A percentile compares a stretch with the other conserved stretches of the same genome.
Evolutionary conservation across 1,139 yeast genomes (phyloP).

Genomic region (Nakaseomyces nivariensis): DNA sequence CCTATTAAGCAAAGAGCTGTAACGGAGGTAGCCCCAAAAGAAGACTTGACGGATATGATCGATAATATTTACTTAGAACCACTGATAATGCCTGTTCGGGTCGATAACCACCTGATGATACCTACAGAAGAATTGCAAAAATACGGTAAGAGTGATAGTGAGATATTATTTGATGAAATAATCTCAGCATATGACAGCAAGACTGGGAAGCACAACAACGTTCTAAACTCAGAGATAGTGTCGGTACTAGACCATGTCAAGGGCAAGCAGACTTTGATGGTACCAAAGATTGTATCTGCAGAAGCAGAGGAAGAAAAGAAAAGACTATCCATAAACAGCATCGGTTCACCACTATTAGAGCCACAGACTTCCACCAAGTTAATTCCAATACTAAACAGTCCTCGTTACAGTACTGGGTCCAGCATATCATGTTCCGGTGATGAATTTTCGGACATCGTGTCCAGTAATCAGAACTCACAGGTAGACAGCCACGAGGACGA

Average conservation of each 20-base stretch:
- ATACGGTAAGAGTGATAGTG: constrained; percentile 13
- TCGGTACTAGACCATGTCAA: constrained; percentile 15
- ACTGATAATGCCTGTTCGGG: not conserved
- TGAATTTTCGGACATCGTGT: constrained; percentile 15
- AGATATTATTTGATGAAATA: constrained; percentile 22
- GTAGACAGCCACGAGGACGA: constrained; percentile 7
- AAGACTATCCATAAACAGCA: constrained; percentile 1
- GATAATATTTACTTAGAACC: not conserved
- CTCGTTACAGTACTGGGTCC: constrained; percentile 15
- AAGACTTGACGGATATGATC: not conserved
- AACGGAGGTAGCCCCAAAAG: not conserved
- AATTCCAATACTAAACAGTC: constrained; percentile 13
- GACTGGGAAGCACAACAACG: not conserved
- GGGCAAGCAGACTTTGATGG: constrained; percentile 5
- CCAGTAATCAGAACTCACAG: constrained; percentile 1
- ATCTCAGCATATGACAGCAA: constrained; percentile 14
- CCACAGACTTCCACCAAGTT: constrained; percentile 6
- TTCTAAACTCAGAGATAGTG: constrained; percentile 12
- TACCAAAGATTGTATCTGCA: not conserved
- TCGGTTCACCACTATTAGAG: constrained; percentile 4
- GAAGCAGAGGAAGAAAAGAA: not conserved
- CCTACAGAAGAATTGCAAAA: constrained; percentile 1
- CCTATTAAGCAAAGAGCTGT: not conserved
- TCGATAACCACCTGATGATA: not conserved
- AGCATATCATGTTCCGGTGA: constrained; percentile 21